Evolutionary conservation across 306 rosid genomes (phyloP), one percentile per base, ranked within the genome.

Genomic region (Cicer chorassanicum): DNA sequence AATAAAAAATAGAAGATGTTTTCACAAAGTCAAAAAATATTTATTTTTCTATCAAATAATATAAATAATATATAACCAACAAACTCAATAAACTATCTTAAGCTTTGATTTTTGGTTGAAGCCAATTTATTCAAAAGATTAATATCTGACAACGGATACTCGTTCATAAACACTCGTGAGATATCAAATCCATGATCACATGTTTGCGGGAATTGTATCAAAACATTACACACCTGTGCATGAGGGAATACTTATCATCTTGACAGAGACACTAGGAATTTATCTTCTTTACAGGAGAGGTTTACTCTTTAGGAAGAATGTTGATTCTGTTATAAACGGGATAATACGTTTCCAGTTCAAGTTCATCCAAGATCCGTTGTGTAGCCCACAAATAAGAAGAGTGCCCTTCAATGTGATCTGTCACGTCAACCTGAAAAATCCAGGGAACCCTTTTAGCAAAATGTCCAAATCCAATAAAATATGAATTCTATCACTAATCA

Each of bases 351-450:
- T 89, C 96, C 76, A 91, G 75, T 48, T 89, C 91, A 80, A 93
- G 90, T 77, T 61, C 84, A 64, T 88, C 96, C 60, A 93, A 43
- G 83, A 93, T 81, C 29, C 70, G 55, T 44, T 85, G 89, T 38
- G 98, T 84, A 18, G 89, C 84, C 97, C 98, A 93, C 64, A 91
- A 76, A 83, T 91, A 91, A 10, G 98, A 89, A 68, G 98, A 91
- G 82, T 93, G 98, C 3, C 96, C 97, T 68, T 93, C 97, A 5
- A 91, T 78, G 68, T 81, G 85, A 83, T 72, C 85, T 2, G 96
- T 86, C 44, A 89, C 90, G 62, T 93, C 93, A 82, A 93, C 93
- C 98, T 93, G 85, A 80, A 79, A 79, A 72, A 77, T 59, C 65
- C 82, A 43, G 8, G 19, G 10, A 77, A 53, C 14, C 16, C 6